Percentiles rank a stretch among this genome's conserved stretches.
Evolutionary conservation across 306 rosid species (phyloP).

Genomic region (Begonia masoniana): DNA sequence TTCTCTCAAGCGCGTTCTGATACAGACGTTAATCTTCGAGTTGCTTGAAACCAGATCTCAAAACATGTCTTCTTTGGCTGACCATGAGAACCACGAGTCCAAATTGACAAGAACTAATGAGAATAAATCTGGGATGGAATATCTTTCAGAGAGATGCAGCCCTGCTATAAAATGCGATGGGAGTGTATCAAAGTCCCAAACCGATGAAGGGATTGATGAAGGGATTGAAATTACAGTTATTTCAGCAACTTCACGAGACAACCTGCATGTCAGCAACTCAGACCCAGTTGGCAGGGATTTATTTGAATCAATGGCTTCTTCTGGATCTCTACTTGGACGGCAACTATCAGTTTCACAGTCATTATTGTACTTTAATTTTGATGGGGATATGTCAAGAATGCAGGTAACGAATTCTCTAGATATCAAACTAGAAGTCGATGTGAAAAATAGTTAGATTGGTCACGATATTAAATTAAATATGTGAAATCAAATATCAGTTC

Average conservation of each 20-base stretch:
- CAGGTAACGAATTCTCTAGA: conserved; percentile 22
- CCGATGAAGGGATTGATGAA: conserved; percentile 40
- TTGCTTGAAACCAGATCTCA: conserved; percentile 41
- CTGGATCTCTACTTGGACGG: conserved; percentile 40
- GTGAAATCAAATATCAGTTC: too few species aligned
- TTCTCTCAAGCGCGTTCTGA: conserved; percentile 74
- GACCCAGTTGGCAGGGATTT: conserved; percentile 78
- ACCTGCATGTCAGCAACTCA: conserved; percentile 40
- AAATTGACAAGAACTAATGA: conserved; percentile 24
- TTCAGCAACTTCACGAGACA: conserved; percentile 43
- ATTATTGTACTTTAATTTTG: conserved; percentile 35
- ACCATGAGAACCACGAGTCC: conserved; percentile 26
- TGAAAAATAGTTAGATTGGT: too few species aligned
- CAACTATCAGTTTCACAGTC: conserved; percentile 48
- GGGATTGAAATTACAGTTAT: conserved; percentile 72
- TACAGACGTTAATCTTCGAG: conserved; percentile 67
- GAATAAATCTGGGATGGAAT: conserved; percentile 23
- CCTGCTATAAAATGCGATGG: conserved; percentile 24
- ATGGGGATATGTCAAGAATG: conserved; percentile 26
- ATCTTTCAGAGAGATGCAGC: conserved; percentile 23
- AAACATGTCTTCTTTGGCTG: conserved; percentile 32
- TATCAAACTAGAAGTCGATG: too few species aligned
- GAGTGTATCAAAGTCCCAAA: conserved; percentile 31
- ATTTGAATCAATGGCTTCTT: conserved; percentile 48
- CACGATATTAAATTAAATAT: too few species aligned